phyloP scores from a whole-genome alignment of 768 basidiomycete species.

The Tricholoma terreum region DNA sequence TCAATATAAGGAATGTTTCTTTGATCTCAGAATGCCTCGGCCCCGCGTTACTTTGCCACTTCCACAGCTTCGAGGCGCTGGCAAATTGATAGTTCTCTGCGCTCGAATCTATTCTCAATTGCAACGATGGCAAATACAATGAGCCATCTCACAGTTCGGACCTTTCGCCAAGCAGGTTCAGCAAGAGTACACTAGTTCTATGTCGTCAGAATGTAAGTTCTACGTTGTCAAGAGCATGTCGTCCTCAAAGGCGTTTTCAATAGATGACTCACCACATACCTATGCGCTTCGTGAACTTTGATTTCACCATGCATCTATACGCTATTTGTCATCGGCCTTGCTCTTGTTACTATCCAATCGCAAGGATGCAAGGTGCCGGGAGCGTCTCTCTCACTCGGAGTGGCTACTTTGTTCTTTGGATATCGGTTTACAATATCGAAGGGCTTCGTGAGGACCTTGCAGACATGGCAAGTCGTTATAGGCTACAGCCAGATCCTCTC shows the following conservation, averaged over 20 bases:
- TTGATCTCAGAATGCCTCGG: too few species aligned
- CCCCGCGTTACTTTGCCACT: too few species aligned
- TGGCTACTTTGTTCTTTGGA: slow-evolving; percentile 2
- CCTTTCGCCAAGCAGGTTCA: slow-evolving; percentile 8
- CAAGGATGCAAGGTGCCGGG: not conserved
- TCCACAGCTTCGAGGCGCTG: too few species aligned
- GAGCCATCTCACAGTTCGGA: slow-evolving; percentile 9
- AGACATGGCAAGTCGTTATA: slow-evolving; percentile 18
- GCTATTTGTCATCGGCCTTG: slow-evolving; percentile 5
- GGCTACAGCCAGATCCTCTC: not conserved
- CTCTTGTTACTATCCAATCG: slow-evolving; percentile 1
- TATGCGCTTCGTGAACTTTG: slow-evolving; percentile 8
- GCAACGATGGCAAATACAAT: not conserved
- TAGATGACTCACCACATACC: slow-evolving; percentile 19
- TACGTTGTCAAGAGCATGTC: too few species aligned
- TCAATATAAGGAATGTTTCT: too few species aligned
- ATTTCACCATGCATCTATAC: slow-evolving; percentile 6
- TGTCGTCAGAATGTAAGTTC: not conserved
- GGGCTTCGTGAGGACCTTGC: slow-evolving; percentile 16
- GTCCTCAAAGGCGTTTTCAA: not conserved
- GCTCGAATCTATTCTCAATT: not conserved
- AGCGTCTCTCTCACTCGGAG: not conserved
- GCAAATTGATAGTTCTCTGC: too few species aligned
- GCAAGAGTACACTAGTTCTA: slow-evolving; percentile 6
- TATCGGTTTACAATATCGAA: slow-evolving; percentile 12